A percentile compares a stretch with the other conserved stretches of the same genome.
phyloP scores from a whole-genome alignment of 345 rosid genomes.

The Passiflora organensis region DNA sequence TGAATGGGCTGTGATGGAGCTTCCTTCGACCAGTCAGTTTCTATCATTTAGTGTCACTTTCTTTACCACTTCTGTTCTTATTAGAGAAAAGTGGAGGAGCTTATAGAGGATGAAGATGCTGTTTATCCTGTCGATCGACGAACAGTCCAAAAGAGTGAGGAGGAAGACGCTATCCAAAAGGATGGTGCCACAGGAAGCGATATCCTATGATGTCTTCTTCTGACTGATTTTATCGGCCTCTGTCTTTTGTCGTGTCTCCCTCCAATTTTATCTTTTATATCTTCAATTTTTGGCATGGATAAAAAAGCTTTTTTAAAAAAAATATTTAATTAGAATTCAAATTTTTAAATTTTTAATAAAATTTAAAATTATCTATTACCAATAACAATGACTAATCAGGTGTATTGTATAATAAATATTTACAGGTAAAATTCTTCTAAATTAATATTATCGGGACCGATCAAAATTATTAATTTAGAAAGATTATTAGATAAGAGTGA shows the following conservation, averaged over 20 bases:
- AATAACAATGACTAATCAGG: no score
- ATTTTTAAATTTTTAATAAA: no score
- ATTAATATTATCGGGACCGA: no score
- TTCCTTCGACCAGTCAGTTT: slow-evolving; percentile 21
- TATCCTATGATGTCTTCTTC: slow-evolving; percentile 24
- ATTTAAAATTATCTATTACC: no score
- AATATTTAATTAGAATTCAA: no score
- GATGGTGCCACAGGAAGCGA: slow-evolving; percentile 28
- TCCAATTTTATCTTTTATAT: no score
- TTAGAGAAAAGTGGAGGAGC: neutral
- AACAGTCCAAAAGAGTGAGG: slow-evolving; percentile 3
- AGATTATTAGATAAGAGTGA: no score
- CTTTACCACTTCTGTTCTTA: neutral
- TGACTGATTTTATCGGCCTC: slow-evolving; percentile 14
- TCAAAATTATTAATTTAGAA: no score
- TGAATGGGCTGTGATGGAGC: slow-evolving; percentile 24
- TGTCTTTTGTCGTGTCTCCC: slow-evolving; percentile 13
- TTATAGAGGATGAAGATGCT: neutral
- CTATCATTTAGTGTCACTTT: neutral
- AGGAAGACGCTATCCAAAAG: slow-evolving; percentile 20
- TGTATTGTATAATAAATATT: no score
- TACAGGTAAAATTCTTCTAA: no score
- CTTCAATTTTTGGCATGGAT: neutral
- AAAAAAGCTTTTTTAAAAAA: neutral
- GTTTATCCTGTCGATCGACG: slow-evolving; percentile 3